These are phyloP conservation scores for Plectranthus barbatus DNA, from an alignment of 257 asterid genomes.

Conservation along the genomic window DNA sequence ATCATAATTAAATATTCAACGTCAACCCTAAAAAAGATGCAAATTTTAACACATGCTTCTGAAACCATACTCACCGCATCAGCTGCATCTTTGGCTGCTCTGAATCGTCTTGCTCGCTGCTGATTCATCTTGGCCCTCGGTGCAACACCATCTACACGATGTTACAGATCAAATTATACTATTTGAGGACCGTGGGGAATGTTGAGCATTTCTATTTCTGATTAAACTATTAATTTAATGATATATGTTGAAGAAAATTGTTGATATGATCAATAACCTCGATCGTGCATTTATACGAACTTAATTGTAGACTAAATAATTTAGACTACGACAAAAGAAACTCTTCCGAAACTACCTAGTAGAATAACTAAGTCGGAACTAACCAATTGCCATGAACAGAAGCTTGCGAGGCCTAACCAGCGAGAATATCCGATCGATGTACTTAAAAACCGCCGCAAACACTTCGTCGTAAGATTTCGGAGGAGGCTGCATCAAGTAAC, in stretches of 20 bases:
- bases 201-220: background rate
- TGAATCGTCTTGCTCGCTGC: slow-evolving; percentile 89
- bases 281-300: background rate
- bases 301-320: background rate
- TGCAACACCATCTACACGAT: slow-evolving; percentile 78
- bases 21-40: background rate
- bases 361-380: slow-evolving; percentile 8
- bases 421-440: slow-evolving; percentile 46
- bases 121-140: slow-evolving; percentile 99
- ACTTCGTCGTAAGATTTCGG: slow-evolving; percentile 49
- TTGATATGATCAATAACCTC: background rate
- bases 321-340: background rate
- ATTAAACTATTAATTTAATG: background rate
- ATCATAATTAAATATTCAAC: background rate
- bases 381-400: slow-evolving; percentile 63
- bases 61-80: slow-evolving; percentile 49
- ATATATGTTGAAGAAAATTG: background rate
- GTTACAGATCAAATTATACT: background rate
- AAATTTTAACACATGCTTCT: background rate
- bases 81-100: slow-evolving; percentile 95
- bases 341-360: background rate
- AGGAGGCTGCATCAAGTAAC: slow-evolving; percentile 21
- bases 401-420: slow-evolving; percentile 53
- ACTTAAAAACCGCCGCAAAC: slow-evolving; percentile 38
- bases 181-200: background rate